These are phyloP conservation scores for Tulasnella sp. DNA, from an alignment of 768 basidiomycete genomes.

Conservation along the genomic window DNA sequence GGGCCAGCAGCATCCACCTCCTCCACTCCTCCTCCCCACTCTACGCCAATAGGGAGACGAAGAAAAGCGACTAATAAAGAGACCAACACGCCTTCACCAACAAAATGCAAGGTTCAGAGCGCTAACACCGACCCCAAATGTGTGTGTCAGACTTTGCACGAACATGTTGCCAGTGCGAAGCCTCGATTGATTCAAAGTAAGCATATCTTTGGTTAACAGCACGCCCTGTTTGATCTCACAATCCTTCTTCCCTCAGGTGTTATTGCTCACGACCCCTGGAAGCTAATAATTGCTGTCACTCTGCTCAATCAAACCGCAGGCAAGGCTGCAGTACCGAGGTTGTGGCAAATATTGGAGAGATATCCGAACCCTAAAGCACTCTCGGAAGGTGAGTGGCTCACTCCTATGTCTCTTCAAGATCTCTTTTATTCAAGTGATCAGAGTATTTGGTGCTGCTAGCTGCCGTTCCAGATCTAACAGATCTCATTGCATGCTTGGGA, in stretches of 20 bases:
- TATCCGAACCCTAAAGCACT: slow-evolving; percentile 52
- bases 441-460: not conserved
- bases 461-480: slow-evolving; percentile 32
- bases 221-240: not conserved
- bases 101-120: too few relatives aligned
- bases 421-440: not conserved
- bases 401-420: not conserved
- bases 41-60: too few relatives aligned
- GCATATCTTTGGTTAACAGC: not conserved
- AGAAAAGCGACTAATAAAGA: too few relatives aligned
- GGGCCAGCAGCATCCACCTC: too few relatives aligned
- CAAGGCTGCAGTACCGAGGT: slow-evolving; percentile 51
- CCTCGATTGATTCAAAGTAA: slow-evolving; percentile 25
- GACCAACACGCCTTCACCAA: too few relatives aligned
- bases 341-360: slow-evolving; percentile 41
- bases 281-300: slow-evolving; percentile 51
- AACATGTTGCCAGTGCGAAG: slow-evolving; percentile 16
- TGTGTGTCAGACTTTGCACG: not conserved
- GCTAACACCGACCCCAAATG: not conserved
- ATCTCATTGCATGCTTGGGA: slow-evolving; percentile 42
- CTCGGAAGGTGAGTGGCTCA: slow-evolving; percentile 36
- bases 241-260: slow-evolving; percentile 17
- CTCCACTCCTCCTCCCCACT: too few relatives aligned
- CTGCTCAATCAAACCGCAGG: slow-evolving; percentile 63
- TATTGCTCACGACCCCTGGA: slow-evolving; percentile 42